Evolutionary conservation across 495 filamentous ascomycete species (phyloP), one percentile per base, ranked within the genome.

Genomic region (Penicillium robsamsonii): DNA sequence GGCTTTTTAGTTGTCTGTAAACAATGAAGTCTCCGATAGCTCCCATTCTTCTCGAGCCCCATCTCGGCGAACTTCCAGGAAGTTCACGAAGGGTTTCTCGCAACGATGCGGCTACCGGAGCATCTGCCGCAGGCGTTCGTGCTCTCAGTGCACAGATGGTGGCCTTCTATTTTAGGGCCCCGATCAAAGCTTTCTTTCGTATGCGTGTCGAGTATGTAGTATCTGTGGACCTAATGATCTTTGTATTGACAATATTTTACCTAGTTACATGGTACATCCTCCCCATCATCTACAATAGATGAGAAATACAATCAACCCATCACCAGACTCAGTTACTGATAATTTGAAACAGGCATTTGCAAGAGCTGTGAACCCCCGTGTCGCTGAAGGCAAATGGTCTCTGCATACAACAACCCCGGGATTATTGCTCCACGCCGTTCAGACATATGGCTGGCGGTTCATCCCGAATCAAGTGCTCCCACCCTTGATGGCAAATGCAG

Each of bases 401-500:
- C 79, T 88, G 50, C 80, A 85, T 51, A 84, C 85, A 50, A 91
- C 86, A 2, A 92, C 91, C 0, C 89, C 90, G 0, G 89, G 87
- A 2, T 74, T 96, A 24, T 77, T 96, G 17, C 76, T 85, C 18
- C 89, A 94, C 64, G 92, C 91, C 5, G 80, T 96, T 33, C 81
- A 80, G 50, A 82, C 84, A 50, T 80, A 94, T 56, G 92, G 92
- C 40, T 96, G 92, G 92, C 77, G 80, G 27, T 90, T 96, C 57
- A 84, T 96, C 46, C 92, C 91, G 1, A 87, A 93, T 57, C 91
- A 96, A 73, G 84, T 96, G 20, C 78, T 96, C 18, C 92, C 92
- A 48, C 92, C 91, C 45, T 73, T 96, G 30, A 70, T 96, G 35
- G 92, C 91, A 33, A 96, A 96, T 70, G 85, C 90, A 17, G 76